Conservation (phyloP, 176 grass and related monocot species). For the Dactylis glomerata region DNA sequence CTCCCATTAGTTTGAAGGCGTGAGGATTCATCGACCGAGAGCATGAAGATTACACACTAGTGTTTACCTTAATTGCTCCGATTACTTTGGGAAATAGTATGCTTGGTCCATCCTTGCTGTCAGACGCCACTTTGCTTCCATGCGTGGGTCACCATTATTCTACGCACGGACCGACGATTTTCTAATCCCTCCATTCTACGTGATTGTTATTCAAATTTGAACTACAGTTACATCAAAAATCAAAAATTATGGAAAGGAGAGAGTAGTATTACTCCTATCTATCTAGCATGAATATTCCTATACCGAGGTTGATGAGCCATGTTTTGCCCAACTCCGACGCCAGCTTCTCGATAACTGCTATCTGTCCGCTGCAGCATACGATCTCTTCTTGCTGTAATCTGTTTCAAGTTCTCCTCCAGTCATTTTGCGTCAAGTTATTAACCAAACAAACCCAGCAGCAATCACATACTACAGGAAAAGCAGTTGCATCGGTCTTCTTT, state of each 20-base stretch:
- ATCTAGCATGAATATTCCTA: background rate
- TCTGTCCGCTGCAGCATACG: background rate
- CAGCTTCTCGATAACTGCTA: background rate
- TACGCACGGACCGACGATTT: conserved; percentile 22
- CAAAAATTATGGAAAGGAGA: too few relatives aligned
- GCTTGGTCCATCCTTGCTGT: too few relatives aligned
- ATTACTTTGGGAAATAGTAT: background rate
- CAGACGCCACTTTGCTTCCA: background rate
- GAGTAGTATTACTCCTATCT: too few relatives aligned
- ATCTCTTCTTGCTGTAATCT: background rate
- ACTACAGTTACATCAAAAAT: too few relatives aligned
- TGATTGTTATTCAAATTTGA: too few relatives aligned
- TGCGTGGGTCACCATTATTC: conserved; percentile 17
- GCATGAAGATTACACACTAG: background rate
- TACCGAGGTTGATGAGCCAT: background rate
- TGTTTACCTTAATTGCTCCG: background rate
- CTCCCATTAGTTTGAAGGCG: background rate
- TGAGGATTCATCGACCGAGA: background rate
- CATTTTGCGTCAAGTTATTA: background rate
- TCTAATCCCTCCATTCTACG: too few relatives aligned
- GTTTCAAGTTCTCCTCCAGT: background rate
- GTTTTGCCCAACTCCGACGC: background rate
- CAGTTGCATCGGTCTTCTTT: background rate
- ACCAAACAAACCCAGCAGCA: background rate
- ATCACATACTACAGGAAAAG: background rate